Conservation (phyloP, 106 monocot species). For the Dactylorhiza incarnata region DNA sequence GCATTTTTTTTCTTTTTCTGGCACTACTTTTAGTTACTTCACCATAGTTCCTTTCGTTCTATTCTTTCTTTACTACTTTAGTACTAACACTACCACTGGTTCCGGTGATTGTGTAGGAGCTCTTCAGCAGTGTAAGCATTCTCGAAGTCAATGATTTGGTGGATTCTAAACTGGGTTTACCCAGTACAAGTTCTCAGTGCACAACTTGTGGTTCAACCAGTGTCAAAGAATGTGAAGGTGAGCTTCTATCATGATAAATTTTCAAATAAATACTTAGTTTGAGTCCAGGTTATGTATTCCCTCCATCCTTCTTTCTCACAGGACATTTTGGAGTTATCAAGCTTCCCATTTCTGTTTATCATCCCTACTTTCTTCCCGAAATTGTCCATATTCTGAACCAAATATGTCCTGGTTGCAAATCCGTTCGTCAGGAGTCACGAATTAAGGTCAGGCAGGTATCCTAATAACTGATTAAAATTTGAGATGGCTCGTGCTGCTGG, state of each 20-base stretch:
- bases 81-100: background rate
- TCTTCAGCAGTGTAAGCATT: slow-evolving; percentile 26
- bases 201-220: slow-evolving; percentile 52
- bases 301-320: slow-evolving; percentile 20
- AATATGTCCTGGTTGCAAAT: slow-evolving; percentile 76
- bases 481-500: background rate
- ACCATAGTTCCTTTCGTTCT: background rate
- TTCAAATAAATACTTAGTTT: background rate
- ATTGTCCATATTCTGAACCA: slow-evolving; percentile 71
- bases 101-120: slow-evolving; percentile 28
- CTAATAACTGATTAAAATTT: background rate
- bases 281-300: background rate
- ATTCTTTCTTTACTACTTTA: slow-evolving; percentile 1
- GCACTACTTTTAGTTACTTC: background rate
- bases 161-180: slow-evolving; percentile 64
- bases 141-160: slow-evolving; percentile 45
- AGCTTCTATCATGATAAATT: slow-evolving; percentile 3
- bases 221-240: slow-evolving; percentile 64
- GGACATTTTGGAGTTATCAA: slow-evolving; percentile 76
- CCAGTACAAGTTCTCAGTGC: slow-evolving; percentile 48
- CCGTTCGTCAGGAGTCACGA: slow-evolving; percentile 21
- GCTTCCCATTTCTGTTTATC: slow-evolving; percentile 48
- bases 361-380: slow-evolving; percentile 68
- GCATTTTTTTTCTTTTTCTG: background rate
- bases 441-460: slow-evolving; percentile 23